phyloP scores from a whole-genome alignment of 345 rosid genomes.

The Atalantia buxifolia region DNA sequence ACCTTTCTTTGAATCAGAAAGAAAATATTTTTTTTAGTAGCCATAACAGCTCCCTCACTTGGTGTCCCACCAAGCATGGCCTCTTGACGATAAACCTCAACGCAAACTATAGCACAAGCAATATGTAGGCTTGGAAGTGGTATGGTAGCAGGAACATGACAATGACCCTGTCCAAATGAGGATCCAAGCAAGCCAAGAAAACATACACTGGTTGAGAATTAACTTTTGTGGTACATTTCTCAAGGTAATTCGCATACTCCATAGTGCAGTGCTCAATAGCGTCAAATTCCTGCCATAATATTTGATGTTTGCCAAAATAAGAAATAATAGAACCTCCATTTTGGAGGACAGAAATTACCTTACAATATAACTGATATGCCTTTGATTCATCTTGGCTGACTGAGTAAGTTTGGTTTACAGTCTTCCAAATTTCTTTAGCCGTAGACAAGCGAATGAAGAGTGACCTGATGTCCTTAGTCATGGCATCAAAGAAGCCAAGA shows the following conservation, averaged over 20 bases:
- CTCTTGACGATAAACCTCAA: no score
- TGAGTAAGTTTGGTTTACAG: background rate
- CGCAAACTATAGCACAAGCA: no score
- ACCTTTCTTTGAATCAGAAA: background rate
- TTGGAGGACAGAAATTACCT: background rate
- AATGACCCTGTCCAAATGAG: background rate
- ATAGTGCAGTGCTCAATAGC: background rate
- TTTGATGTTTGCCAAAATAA: background rate
- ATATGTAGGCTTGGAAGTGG: background rate
- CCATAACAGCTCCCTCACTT: no score
- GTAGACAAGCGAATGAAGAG: background rate
- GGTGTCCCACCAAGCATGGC: no score
- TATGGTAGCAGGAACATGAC: background rate
- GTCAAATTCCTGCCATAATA: conserved; percentile 8
- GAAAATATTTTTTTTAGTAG: background rate
- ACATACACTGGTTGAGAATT: background rate
- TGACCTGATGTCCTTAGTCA: background rate
- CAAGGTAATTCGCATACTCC: conserved; percentile 1
- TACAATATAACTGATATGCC: background rate
- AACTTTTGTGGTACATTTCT: background rate
- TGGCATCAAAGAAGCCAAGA: background rate
- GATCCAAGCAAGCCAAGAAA: background rate
- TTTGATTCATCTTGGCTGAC: background rate
- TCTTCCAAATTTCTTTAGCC: background rate
- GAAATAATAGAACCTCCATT: background rate